Evolutionary conservation across 1,284 basidiomycete genomes (phyloP), one percentile per base, ranked within the genome.

Genomic region (Leucoagaricus sp.): DNA sequence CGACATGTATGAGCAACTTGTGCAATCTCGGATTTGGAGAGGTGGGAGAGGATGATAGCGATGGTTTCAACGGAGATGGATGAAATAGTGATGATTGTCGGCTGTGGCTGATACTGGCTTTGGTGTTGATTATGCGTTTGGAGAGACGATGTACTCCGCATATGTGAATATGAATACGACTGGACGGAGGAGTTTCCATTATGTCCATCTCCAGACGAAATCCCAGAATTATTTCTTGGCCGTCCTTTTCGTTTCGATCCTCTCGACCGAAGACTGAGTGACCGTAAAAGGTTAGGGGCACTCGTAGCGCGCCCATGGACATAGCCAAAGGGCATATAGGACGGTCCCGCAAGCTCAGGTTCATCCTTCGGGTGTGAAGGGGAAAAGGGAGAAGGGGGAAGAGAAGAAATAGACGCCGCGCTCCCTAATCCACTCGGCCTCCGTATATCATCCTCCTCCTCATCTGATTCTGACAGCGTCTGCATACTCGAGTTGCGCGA

Each of bases 361-460:
- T 26, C 29, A 28, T 28, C 6, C 10, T 34, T 23, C n/a, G 19
- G n/a, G 55, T 52, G 53, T 49, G 50, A 57, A 42, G 58, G 63
- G 40, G 61, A 62, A 49, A 68, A 69, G 1, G 74, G 68, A 13
- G 73, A 70, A 6, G 68, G 68, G 2, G 73, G 73, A n/a, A 72
- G 53, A 8, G 73, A 75, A 0, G 61, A 64, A 12, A 74, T 61
- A 1, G 75, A 73, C 0, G 67, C 69, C 7, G 73, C 65, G 33
- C 71, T 67, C 25, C 75, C 75, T 12, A 77, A 61, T 3, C 74
- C 75, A 60, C 75, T 77, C 9, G 75, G 75, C 45, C 72, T 62
- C 26, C 75, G 73, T 53, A 77, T 77, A 38, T 77, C 74, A 26
- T 70, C 68, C 10, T 69, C 67, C 12, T 49, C 47, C 23, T 66